phyloP scores from a whole-genome alignment of 2,329 filamentous ascomycete genomes.

The Chaetomium globosum region DNA sequence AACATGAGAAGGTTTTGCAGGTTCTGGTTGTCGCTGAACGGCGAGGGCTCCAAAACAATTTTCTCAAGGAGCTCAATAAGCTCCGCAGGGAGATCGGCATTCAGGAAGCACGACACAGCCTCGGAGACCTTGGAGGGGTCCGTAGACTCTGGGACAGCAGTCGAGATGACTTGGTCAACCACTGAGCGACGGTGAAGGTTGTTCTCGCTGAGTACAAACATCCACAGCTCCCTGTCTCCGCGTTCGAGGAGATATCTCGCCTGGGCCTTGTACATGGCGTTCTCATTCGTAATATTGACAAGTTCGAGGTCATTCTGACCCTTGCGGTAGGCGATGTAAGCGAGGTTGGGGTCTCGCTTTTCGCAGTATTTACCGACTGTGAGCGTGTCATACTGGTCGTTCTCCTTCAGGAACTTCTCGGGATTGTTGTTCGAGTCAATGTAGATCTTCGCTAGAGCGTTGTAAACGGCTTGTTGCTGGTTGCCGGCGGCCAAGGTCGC shows the following conservation, averaged over 20 bases:
- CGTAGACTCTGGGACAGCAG: constrained; percentile 87
- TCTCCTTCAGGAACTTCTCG: constrained; percentile 95
- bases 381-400: constrained; percentile 92
- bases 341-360: constrained; percentile 95
- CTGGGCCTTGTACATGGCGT: constrained; percentile 99
- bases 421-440: constrained; percentile 99
- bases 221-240: constrained; percentile 87
- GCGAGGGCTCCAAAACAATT: constrained; percentile 98
- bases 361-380: constrained; percentile 97
- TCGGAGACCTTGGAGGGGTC: constrained; percentile 95
- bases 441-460: constrained; percentile 98
- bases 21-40: constrained; percentile 96
- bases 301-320: constrained; percentile 96
- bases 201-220: constrained; percentile 91
- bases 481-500: constrained; percentile 85
- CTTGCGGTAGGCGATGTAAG: constrained; percentile 93
- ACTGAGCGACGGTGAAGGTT: constrained; percentile 93
- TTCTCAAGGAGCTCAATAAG: constrained; percentile 98
- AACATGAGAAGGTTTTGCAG: constrained; percentile 95
- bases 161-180: constrained; percentile 94
- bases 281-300: constrained; percentile 97
- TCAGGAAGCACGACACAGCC: constrained; percentile 89
- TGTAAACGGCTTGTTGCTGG: constrained; percentile 95
- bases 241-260: constrained; percentile 92
- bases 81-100: constrained; percentile 86